Evolutionary conservation across 768 basidiomycete species (phyloP), one percentile per base, ranked within the genome.

Genomic region (Gloeostereum incarnatum): DNA sequence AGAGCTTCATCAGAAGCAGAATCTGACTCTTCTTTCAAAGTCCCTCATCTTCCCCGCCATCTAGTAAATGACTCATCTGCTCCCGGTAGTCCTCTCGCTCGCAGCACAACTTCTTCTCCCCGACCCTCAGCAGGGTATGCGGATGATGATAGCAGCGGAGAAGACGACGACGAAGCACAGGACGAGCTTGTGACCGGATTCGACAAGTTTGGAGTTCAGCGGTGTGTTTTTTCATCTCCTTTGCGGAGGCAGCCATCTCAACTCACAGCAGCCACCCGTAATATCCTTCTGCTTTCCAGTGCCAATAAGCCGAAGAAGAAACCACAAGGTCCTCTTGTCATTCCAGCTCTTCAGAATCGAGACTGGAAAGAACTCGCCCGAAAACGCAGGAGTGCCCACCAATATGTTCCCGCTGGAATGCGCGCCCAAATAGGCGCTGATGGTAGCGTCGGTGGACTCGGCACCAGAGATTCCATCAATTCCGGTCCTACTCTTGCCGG

Each of bases 311-410:
- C 66, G 39, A 68, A 61, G 29, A 66, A 66, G 44, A 64, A 55
- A 36, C 59, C 69, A 8, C 54, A 73, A 27, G 73, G 65, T 3
- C 86, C 86, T 0, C 70, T 96, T 6, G 78, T 96, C 25, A 98
- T 99, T 31, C 81, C 93, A 11, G 67, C 89, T 1, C 65, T 88
- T 31, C 66, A 89, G 49, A 94, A 97, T 51, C 73, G 78, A 19
- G 93, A 99, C 54, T 99, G 94, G 94, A 67, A 89, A 29, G 83
- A 78, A 36, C 59, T 77, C 6, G 86, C 87, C 11, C 69, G 82
- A 29, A 80, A 75, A 53, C 68, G 84, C 50, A 75, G 68, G 31
- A 62, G 57, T 19, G 65, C 53, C 6, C 57, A 60, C 9, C 68
- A 73, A 30, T 91, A 75, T 49, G 64, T 89, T 6, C 90, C 90